Percentiles rank a stretch among this genome's conserved stretches.
Evolutionary conservation across 2,329 filamentous ascomycete species (phyloP).

Genomic region (Calonectria hongkongensis): DNA sequence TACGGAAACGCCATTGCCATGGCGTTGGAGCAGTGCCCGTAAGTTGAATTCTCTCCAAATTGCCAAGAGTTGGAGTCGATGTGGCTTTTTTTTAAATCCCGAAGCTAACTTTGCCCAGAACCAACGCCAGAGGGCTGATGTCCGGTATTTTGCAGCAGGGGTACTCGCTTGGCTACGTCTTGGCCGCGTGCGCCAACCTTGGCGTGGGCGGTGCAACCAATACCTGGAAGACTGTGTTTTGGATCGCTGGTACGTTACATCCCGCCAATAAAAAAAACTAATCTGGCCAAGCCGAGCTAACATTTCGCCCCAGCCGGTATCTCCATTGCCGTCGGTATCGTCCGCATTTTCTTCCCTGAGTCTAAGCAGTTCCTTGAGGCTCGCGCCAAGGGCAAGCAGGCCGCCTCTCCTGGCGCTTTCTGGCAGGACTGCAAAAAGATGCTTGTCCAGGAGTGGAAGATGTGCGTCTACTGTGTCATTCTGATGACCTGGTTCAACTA

Average conservation of each 20-base stretch:
- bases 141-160: constrained; percentile 89
- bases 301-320: constrained; percentile 68
- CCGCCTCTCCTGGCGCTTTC: constrained; percentile 71
- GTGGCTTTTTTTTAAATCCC: constrained; percentile 36
- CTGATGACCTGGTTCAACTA: constrained; percentile 87
- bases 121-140: constrained; percentile 84
- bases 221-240: constrained; percentile 86
- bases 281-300: not conserved
- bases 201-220: constrained; percentile 79
- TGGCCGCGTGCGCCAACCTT: constrained; percentile 85
- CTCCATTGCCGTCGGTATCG: constrained; percentile 80
- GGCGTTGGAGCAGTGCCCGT: constrained; percentile 84
- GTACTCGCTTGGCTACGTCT: constrained; percentile 86
- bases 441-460: constrained; percentile 82
- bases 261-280: not conserved
- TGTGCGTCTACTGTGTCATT: constrained; percentile 85
- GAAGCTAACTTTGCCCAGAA: constrained; percentile 58
- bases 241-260: constrained; percentile 71
- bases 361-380: constrained; percentile 84
- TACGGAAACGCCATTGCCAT: constrained; percentile 88
- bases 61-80: constrained; percentile 44
- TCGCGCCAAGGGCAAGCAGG: constrained; percentile 74
- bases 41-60: constrained; percentile 56
- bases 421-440: constrained; percentile 82
- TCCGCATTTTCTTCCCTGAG: constrained; percentile 82